Conservation (phyloP, 192 early-diverging fungal genomes). For the Backusella luteola region DNA sequence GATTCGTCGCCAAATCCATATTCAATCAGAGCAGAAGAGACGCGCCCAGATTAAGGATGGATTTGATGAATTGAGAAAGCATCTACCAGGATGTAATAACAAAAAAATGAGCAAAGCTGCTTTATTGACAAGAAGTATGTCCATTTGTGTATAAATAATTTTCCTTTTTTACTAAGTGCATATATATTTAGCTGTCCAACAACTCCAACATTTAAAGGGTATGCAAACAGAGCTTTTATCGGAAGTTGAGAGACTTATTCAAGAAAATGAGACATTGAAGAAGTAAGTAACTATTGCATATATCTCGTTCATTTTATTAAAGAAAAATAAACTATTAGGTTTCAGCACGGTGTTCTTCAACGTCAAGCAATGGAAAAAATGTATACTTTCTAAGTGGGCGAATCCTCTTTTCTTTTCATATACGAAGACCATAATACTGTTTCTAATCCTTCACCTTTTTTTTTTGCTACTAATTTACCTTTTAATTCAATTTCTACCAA, state of each 20-base stretch:
- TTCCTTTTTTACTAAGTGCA: neutral
- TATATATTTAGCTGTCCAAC: constrained; percentile 37
- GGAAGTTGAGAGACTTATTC: constrained; percentile 28
- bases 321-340: constrained; percentile 18
- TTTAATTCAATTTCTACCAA: neutral
- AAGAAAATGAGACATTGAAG: constrained; percentile 34
- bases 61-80: constrained; percentile 44
- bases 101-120: constrained; percentile 49
- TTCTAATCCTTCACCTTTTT: neutral
- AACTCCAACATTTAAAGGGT: constrained; percentile 43
- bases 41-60: constrained; percentile 51
- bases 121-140: constrained; percentile 41
- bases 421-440: neutral
- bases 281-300: constrained; percentile 8
- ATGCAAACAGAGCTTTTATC: constrained; percentile 35
- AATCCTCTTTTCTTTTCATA: neutral
- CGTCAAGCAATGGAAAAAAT: constrained; percentile 43
- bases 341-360: constrained; percentile 38
- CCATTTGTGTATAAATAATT: neutral
- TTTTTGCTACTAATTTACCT: neutral
- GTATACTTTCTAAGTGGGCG: constrained; percentile 28
- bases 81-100: constrained; percentile 38
- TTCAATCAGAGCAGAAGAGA: constrained; percentile 48
- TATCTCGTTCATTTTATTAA: neutral
- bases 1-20: constrained; percentile 45